Conservation (phyloP, 2,329 filamentous ascomycete species). For the Colletotrichum sp. region DNA sequence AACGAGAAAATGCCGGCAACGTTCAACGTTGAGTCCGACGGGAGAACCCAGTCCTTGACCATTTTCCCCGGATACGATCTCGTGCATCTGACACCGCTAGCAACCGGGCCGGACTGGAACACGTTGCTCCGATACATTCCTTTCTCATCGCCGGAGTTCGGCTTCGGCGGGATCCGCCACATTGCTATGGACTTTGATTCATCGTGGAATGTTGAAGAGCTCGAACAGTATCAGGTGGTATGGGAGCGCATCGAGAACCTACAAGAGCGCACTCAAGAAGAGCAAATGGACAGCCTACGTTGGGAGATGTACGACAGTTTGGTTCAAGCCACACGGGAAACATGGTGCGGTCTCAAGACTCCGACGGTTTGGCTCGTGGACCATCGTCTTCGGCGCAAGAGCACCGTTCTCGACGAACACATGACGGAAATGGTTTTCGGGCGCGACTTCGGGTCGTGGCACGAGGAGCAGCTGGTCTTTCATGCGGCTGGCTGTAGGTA, state of each 20-base stretch:
- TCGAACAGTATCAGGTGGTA: background rate
- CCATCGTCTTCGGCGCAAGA: background rate
- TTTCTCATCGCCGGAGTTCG: background rate
- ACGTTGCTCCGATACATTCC: too few species aligned
- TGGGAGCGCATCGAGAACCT: too few species aligned
- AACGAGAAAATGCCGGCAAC: background rate
- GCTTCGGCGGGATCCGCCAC: background rate
- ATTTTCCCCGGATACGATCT: background rate
- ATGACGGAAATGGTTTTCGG: background rate
- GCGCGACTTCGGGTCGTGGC: background rate
- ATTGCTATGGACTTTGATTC: background rate
- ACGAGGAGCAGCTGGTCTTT: background rate
- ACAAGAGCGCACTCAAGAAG: background rate
- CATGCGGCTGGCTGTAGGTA: background rate
- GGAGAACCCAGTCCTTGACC: background rate
- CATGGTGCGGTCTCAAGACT: too few species aligned
- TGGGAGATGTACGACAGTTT: background rate
- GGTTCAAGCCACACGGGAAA: accelerated
- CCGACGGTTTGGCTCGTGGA: background rate
- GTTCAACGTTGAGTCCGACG: background rate
- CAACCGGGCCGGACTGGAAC: too few species aligned
- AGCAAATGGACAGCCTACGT: background rate
- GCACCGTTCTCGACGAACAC: background rate
- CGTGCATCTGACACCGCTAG: too few species aligned
- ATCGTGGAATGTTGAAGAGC: background rate